A percentile compares a stretch with the other conserved stretches of the same genome.
These are phyloP conservation scores for Nannizziopsis arthrosporioides DNA, from an alignment of 2,329 filamentous ascomycete species.

Conservation along the genomic window DNA sequence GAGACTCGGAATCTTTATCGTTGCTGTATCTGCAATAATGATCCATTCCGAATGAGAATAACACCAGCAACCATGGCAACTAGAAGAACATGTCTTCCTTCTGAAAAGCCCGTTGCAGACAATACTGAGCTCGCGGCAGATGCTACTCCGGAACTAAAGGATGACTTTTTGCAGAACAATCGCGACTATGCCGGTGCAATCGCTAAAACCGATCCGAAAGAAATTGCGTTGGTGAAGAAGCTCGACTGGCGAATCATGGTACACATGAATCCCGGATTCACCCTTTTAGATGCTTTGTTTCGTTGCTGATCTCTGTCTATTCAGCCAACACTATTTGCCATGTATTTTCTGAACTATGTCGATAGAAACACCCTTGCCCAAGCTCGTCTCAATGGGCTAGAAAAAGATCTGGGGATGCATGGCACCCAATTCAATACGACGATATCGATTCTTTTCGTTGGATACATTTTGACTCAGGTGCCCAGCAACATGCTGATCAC, in stretches of 20 bases:
- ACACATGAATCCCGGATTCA: background rate
- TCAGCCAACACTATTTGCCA: constrained; percentile 19
- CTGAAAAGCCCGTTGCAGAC: background rate
- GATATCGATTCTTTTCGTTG: constrained; percentile 35
- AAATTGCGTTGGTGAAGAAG: constrained; percentile 34
- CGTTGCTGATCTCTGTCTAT: background rate
- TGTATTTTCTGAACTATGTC: constrained; percentile 22
- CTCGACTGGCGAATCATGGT: constrained; percentile 36
- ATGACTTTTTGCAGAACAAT: background rate
- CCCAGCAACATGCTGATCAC: constrained; percentile 18
- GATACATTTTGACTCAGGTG: constrained; percentile 18
- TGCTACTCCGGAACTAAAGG: constrained; percentile 8
- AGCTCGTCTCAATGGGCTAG: constrained; percentile 16
- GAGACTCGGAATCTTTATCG: no score
- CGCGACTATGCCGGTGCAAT: constrained; percentile 31
- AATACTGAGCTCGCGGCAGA: background rate
- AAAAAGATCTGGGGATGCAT: constrained; percentile 33
- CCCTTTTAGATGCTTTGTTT: background rate
- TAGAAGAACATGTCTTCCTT: background rate
- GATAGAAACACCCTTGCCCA: constrained; percentile 17
- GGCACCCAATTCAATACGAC: constrained; percentile 37
- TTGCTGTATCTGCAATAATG: no score
- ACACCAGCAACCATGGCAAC: background rate
- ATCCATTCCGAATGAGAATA: no score
- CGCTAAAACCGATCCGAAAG: constrained; percentile 32